Conservation (phyloP, 345 rosid genomes). For the Eucalyptus regnans region DNA sequence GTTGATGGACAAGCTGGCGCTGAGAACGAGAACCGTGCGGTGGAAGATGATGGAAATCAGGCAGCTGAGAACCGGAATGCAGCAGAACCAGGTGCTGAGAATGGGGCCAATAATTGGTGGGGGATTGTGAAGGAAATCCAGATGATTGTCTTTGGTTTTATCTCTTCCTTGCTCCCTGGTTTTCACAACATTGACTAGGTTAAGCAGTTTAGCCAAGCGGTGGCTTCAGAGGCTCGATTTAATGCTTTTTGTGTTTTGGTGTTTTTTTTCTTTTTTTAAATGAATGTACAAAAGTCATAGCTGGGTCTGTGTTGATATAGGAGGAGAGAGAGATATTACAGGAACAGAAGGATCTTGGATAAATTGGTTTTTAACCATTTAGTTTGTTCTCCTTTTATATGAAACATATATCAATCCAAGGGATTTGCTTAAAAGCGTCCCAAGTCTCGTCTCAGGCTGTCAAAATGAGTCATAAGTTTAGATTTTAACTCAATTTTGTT, state of each 20-base stretch:
- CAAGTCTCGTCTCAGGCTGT: not conserved
- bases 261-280: not conserved
- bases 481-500: not conserved
- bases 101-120: conserved; percentile 86
- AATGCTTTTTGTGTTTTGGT: not conserved
- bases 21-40: conserved; percentile 51
- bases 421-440: not conserved
- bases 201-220: not conserved
- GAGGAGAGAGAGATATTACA: not conserved
- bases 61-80: conserved; percentile 51
- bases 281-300: not conserved
- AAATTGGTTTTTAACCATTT: not conserved
- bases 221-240: not conserved
- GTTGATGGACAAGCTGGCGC: conserved; percentile 53
- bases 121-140: conserved; percentile 92
- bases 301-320: not conserved
- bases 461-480: not conserved
- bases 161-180: conserved; percentile 94
- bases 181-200: conserved; percentile 83
- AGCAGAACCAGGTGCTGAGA: conserved; percentile 20
- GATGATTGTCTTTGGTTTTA: conserved; percentile 93
- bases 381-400: not conserved
- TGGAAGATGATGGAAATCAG: conserved; percentile 23
- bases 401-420: not conserved
- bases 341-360: not conserved